These are phyloP conservation scores for Gonapodya prolifera DNA, from an alignment of 192 early-diverging fungal species.

Conservation along the genomic window DNA sequence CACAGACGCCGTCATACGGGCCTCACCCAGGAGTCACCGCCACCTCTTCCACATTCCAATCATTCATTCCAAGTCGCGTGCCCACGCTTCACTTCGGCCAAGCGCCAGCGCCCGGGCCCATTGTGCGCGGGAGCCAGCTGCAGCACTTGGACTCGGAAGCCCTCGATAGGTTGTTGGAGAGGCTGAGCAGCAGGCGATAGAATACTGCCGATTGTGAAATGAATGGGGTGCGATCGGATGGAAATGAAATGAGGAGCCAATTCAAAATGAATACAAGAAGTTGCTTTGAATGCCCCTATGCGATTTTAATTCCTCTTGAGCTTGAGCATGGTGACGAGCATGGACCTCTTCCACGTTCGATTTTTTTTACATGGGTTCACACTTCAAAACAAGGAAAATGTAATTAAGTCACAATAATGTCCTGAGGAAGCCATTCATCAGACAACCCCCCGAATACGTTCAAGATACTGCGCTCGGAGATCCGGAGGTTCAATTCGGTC, in stretches of 20 bases:
- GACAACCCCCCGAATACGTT: not conserved
- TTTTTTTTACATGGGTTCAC: no score
- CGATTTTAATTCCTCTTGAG: not conserved
- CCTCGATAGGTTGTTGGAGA: not conserved
- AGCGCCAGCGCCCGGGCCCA: not conserved
- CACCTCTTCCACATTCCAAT: not conserved
- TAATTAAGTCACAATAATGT: not conserved
- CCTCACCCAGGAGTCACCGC: not conserved
- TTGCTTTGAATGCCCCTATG: not conserved
- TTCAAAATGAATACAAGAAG: not conserved
- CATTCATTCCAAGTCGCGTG: not conserved
- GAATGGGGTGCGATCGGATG: not conserved
- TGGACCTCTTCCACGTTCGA: not conserved
- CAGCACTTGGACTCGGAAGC: not conserved
- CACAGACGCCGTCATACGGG: not conserved
- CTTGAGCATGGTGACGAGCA: not conserved
- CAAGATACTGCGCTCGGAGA: not conserved
- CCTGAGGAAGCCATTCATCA: not conserved
- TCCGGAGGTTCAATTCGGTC: not conserved
- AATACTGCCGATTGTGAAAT: not conserved
- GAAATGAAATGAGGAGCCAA: not conserved
- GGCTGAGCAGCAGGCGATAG: not conserved
- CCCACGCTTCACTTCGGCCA: not conserved
- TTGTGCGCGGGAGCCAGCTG: not conserved
- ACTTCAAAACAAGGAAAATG: not conserved